Percentiles rank a stretch among this genome's conserved stretches.
These are phyloP conservation scores for Lipomyces starkeyi DNA, from an alignment of 805 yeast species.

Conservation along the genomic window DNA sequence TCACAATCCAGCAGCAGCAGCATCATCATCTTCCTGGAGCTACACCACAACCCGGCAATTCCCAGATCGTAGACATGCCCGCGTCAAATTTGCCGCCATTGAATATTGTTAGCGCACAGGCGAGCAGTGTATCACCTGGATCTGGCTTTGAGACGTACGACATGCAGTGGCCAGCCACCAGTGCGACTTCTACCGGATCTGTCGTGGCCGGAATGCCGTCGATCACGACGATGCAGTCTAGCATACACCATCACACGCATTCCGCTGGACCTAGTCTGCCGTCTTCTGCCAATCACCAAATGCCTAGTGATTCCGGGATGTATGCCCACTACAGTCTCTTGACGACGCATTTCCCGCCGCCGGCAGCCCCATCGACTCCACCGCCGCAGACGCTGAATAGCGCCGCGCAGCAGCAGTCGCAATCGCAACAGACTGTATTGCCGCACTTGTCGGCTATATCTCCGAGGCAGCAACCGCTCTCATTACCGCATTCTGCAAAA, in stretches of 20 bases:
- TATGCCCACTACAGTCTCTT: conserved; percentile 18
- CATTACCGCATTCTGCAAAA: conserved; percentile 26
- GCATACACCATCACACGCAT: conserved; percentile 21
- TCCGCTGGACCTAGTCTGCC: conserved; percentile 5
- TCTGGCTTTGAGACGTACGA: conserved; percentile 4
- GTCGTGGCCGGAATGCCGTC: conserved; percentile 15
- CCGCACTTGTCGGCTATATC: conserved; percentile 34
- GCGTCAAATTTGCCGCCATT: conserved; percentile 7
- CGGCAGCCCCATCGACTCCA: conserved; percentile 17
- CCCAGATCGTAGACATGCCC: conserved; percentile 6
- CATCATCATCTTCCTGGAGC: not conserved
- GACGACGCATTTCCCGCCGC: conserved; percentile 20
- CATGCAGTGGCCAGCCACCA: conserved; percentile 10
- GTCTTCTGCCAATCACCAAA: conserved; percentile 5
- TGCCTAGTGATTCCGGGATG: conserved; percentile 19
- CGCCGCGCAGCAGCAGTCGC: conserved; percentile 40
- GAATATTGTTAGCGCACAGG: not conserved
- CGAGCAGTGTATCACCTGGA: not conserved
- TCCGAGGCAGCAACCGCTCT: conserved; percentile 36
- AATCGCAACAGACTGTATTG: conserved; percentile 36
- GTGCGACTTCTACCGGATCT: not conserved
- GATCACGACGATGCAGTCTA: conserved; percentile 41
- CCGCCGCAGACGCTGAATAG: conserved; percentile 33
- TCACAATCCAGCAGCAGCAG: conserved; percentile 6
- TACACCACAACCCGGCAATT: not conserved